These are phyloP conservation scores for Pseudogymnoascus sp. DNA, from an alignment of 2,329 filamentous ascomycete species.

Conservation along the genomic window DNA sequence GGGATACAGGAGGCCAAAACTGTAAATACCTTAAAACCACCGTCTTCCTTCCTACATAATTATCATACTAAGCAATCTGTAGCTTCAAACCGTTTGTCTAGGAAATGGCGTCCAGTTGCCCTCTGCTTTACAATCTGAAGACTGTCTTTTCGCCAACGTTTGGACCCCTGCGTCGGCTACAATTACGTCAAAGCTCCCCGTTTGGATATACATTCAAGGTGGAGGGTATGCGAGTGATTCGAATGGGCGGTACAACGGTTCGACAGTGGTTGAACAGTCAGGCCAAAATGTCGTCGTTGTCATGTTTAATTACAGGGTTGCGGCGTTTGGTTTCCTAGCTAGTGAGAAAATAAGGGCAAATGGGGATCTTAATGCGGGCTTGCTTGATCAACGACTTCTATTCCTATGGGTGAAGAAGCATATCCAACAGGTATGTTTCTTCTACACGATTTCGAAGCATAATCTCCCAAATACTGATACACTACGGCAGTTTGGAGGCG, in stretches of 20 bases:
- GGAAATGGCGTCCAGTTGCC: constrained; percentile 26
- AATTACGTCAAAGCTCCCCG: constrained; percentile 36
- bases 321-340: constrained; percentile 53
- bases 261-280: constrained; percentile 37
- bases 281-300: constrained; percentile 44
- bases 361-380: constrained; percentile 52
- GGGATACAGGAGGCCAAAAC: constrained; percentile 17
- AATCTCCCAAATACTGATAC: neutral
- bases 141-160: constrained; percentile 39
- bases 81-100: constrained; percentile 40
- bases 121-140: constrained; percentile 27
- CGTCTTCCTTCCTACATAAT: neutral
- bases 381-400: constrained; percentile 54
- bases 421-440: constrained; percentile 37
- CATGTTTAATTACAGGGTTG: constrained; percentile 56
- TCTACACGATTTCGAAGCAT: neutral
- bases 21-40: constrained; percentile 10
- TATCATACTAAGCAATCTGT: neutral
- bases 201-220: constrained; percentile 46
- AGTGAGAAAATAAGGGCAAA: constrained; percentile 44
- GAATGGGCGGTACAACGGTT: constrained; percentile 44
- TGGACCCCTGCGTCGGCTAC: constrained; percentile 35
- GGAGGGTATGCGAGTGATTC: constrained; percentile 39
- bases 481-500: constrained; percentile 32
- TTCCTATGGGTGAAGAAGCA: constrained; percentile 54